Percentiles rank a stretch among this genome's conserved stretches.
phyloP scores from a whole-genome alignment of 768 basidiomycete genomes.

The Gymnopilus junonius region DNA sequence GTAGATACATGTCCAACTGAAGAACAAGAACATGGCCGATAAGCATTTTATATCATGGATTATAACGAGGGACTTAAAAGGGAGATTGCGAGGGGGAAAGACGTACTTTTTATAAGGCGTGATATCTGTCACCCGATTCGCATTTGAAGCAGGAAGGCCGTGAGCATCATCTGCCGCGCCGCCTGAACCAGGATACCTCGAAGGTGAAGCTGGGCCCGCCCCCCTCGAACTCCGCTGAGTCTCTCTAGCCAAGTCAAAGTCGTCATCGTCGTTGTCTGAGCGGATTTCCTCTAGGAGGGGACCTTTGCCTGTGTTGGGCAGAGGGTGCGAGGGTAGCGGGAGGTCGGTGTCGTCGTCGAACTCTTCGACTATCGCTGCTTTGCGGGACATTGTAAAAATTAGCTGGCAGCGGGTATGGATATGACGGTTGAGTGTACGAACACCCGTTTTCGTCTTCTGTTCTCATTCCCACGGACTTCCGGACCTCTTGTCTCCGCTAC shows the following conservation, averaged over 20 bases:
- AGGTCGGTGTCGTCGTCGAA: constrained; percentile 97
- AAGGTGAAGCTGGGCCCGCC: constrained; percentile 63
- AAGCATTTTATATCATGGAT: neutral
- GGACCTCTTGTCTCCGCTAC: neutral
- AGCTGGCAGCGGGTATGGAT: neutral
- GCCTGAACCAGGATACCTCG: constrained; percentile 29
- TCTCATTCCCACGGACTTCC: constrained; percentile 1
- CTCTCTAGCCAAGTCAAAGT: constrained; percentile 38
- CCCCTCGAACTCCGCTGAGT: constrained; percentile 28
- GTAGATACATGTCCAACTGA: constrained; percentile 94
- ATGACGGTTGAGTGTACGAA: neutral
- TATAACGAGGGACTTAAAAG: neutral
- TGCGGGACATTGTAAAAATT: constrained; percentile 69
- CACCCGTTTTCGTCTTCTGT: neutral
- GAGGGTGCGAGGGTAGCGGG: constrained; percentile 68
- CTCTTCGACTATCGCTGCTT: constrained; percentile 71
- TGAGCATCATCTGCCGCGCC: too few relatives aligned
- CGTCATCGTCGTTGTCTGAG: constrained; percentile 61
- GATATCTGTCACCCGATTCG: constrained; percentile 59
- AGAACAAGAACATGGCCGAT: neutral
- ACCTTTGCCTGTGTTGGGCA: constrained; percentile 73
- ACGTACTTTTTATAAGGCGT: constrained; percentile 85
- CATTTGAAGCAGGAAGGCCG: constrained; percentile 40
- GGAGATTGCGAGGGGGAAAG: constrained; percentile 8
- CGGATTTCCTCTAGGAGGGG: constrained; percentile 80